phyloP scores from a whole-genome alignment of 1,284 basidiomycete genomes.

The Puccinia coronata region DNA sequence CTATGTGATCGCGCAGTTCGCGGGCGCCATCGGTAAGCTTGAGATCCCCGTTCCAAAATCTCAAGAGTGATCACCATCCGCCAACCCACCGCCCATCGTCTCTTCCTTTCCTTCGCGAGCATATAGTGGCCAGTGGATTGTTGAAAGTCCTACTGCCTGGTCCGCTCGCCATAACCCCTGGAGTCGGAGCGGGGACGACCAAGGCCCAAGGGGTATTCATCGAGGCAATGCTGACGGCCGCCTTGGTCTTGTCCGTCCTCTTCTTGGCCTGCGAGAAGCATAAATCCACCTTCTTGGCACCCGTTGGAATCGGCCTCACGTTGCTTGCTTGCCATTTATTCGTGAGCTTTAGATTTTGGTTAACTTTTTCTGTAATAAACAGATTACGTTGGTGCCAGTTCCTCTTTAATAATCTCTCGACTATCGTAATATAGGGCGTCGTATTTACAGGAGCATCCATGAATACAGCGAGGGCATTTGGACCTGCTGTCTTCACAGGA shows the following conservation, averaged over 20 bases:
- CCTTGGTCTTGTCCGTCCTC: slow-evolving; percentile 38
- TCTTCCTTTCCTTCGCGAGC: background rate
- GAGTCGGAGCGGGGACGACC: slow-evolving; percentile 32
- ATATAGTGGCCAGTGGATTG: slow-evolving; percentile 38
- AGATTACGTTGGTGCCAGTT: no score
- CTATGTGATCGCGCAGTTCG: slow-evolving; percentile 51
- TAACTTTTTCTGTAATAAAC: background rate
- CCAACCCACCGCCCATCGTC: no score
- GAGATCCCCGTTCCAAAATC: no score
- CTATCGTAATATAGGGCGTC: slow-evolving; percentile 13
- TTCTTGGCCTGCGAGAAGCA: slow-evolving; percentile 61
- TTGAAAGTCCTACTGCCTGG: slow-evolving; percentile 33
- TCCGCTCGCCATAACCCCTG: slow-evolving; percentile 34
- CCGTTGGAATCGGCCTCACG: slow-evolving; percentile 71
- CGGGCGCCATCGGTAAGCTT: slow-evolving; percentile 34
- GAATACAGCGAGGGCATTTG: slow-evolving; percentile 49
- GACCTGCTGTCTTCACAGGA: slow-evolving; percentile 45
- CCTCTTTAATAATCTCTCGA: no score
- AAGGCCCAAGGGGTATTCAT: slow-evolving; percentile 42
- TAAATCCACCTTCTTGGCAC: slow-evolving; percentile 70
- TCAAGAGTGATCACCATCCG: background rate
- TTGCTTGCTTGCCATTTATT: slow-evolving; percentile 70
- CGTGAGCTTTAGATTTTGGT: slow-evolving; percentile 54
- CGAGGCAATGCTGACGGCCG: slow-evolving; percentile 38
- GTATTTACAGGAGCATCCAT: slow-evolving; percentile 48